Percentiles rank a stretch among this genome's conserved stretches.
phyloP scores from a whole-genome alignment of 1,139 yeast genomes.

The Arxiozyma bovina region DNA sequence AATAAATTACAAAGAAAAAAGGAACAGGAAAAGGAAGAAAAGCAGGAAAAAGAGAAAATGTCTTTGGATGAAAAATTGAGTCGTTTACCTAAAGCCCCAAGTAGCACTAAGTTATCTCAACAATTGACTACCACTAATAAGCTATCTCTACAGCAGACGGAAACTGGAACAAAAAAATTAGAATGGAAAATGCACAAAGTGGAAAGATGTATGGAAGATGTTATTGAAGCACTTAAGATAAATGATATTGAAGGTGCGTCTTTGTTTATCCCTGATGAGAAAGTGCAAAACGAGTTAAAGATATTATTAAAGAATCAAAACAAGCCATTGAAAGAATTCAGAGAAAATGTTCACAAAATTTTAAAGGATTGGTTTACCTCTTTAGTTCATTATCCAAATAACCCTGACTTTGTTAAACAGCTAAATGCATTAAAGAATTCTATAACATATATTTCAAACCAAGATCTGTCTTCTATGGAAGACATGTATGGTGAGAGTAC shows the following conservation, averaged over 20 bases:
- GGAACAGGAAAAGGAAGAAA: conserved; percentile 7
- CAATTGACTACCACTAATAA: too few species aligned
- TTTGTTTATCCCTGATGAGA: conserved; percentile 1
- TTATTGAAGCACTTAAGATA: not conserved
- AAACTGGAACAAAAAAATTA: not conserved
- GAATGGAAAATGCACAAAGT: conserved; percentile 1
- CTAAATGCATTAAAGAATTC: not conserved
- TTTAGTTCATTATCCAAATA: conserved; percentile 2
- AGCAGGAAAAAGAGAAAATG: not conserved
- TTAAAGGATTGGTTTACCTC: conserved; percentile 1
- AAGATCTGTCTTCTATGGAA: not conserved
- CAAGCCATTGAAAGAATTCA: not conserved
- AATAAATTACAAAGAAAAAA: conserved; percentile 14
- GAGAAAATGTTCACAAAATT: not conserved
- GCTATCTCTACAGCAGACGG: not conserved
- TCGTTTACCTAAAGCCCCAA: conserved; percentile 9
- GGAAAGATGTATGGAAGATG: conserved; percentile 3
- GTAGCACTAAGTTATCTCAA: conserved; percentile 3
- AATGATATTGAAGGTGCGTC: not conserved
- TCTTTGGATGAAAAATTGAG: conserved; percentile 3
- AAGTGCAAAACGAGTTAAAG: not conserved
- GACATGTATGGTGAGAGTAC: conserved; percentile 3
- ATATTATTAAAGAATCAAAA: not conserved
- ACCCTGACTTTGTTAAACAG: conserved; percentile 2
- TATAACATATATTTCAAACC: not conserved